These are phyloP conservation scores for Aspergillus pseudoviridinutans DNA, from an alignment of 2,329 filamentous ascomycete species.

Conservation along the genomic window DNA sequence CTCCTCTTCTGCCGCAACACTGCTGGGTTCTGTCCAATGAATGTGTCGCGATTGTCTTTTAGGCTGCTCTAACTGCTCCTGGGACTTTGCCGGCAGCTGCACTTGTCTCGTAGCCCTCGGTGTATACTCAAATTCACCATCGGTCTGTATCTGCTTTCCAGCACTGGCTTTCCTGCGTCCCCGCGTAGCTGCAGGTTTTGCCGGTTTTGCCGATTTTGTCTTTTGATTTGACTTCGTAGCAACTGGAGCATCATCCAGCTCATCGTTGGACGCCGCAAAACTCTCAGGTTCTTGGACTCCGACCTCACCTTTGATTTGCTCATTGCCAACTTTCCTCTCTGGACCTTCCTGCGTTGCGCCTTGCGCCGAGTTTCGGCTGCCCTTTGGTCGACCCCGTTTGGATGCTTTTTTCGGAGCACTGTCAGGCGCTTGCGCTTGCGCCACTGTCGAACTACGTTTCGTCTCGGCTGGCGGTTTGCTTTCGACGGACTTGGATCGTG, in stretches of 20 bases:
- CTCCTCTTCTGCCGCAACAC: constrained; percentile 26
- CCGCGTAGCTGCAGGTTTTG: constrained; percentile 18
- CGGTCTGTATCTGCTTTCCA: constrained; percentile 28
- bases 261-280: constrained; percentile 22
- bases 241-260: constrained; percentile 18
- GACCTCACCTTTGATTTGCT: constrained; percentile 28
- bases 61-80: constrained; percentile 19
- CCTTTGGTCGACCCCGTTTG: constrained; percentile 30
- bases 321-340: constrained; percentile 42
- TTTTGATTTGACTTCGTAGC: constrained; percentile 14
- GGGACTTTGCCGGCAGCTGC: constrained; percentile 16
- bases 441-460: constrained; percentile 22
- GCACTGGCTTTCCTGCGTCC: constrained; percentile 24
- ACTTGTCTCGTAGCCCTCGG: constrained; percentile 25
- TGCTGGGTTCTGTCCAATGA: constrained; percentile 14
- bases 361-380: constrained; percentile 25
- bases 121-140: constrained; percentile 42
- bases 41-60: constrained; percentile 12
- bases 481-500: constrained; percentile 43
- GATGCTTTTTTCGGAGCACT: constrained; percentile 14
- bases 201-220: constrained; percentile 18
- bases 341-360: constrained; percentile 22
- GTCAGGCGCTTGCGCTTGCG: constrained; percentile 18
- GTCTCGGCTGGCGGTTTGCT: constrained; percentile 25
- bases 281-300: constrained; percentile 23